Evolutionary conservation across 805 yeast species (phyloP).

Genomic region (Ogataea philodendri): DNA sequence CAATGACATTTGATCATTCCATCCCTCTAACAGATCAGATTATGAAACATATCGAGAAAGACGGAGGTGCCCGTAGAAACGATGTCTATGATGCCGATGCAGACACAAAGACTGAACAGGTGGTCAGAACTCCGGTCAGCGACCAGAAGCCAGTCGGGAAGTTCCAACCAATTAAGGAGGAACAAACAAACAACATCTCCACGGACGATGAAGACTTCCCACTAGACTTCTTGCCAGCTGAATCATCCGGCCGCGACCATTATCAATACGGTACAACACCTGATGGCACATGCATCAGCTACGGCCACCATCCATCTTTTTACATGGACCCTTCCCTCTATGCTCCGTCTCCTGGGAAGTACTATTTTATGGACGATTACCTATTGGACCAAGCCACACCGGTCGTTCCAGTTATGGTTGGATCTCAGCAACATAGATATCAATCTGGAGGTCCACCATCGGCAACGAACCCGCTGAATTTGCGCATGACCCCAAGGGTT

Average conservation of each 20-base stretch:
- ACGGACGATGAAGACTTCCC: constrained; percentile 68
- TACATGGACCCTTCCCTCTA: constrained; percentile 29
- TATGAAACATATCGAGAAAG: constrained; percentile 23
- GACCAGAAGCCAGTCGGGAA: constrained; percentile 9
- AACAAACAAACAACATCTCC: constrained; percentile 8
- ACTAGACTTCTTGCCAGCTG: constrained; percentile 52
- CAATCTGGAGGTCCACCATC: constrained; percentile 10
- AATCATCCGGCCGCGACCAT: constrained; percentile 20
- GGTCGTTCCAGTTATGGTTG: constrained; percentile 27
- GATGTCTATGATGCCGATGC: constrained; percentile 20
- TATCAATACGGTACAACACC: constrained; percentile 33
- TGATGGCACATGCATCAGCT: constrained; percentile 18
- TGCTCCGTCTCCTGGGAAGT: constrained; percentile 27
- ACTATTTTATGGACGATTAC: constrained; percentile 22
- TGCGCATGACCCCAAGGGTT: constrained; percentile 22
- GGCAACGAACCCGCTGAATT: constrained; percentile 14
- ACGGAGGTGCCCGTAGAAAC: constrained; percentile 14
- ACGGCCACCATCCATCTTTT: constrained; percentile 24
- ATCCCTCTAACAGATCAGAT: constrained; percentile 56
- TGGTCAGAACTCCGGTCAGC: constrained; percentile 14
- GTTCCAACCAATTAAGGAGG: constrained; percentile 12
- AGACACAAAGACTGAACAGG: constrained; percentile 13
- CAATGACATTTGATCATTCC: constrained; percentile 63
- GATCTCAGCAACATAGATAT: constrained; percentile 19
- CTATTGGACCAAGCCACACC: constrained; percentile 32